Evolutionary conservation across 2,329 filamentous ascomycete species (phyloP), one percentile per base, ranked within the genome.

Genomic region (Exophiala phaeomuriformis): DNA sequence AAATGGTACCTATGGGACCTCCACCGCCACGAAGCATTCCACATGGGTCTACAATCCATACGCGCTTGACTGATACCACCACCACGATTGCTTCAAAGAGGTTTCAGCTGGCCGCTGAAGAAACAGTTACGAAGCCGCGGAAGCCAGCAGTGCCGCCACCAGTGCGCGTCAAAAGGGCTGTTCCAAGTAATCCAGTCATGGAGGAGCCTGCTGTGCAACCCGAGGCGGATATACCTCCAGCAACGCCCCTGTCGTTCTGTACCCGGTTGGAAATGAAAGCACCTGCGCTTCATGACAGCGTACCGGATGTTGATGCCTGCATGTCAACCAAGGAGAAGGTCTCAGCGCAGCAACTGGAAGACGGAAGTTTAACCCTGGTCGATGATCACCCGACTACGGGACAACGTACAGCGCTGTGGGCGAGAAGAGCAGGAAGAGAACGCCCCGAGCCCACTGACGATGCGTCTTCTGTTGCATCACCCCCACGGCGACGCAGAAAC

Each of bases 171-270:
- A 57, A 57, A 37, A 57, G 50, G 32, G 47, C 33, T 27, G 5
- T 31, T 5, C 19, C 19, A 19, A 19, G 19, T 19, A 19, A 19
- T 19, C 19, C 19, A 19, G 19, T 19, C 19, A 19, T 19, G 19
- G 19, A 19, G 19, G 19, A 19, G 19, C 19, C 19, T 19, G 48
- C 33, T 6, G 36, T 35, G 28, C 28, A 12, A 27, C 6, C 33
- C 28, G 52, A 52, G 31, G 4, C 40, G n/a, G 36, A 52, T 5
- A 4, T 46, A 2, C 46, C 40, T 36, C 55, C 52, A 6, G 52
- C 48, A 42, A 57, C 55, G 31, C 52, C 55, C 33, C 43, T 43
- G 5, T 57, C 55, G 12, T 57, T 57, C 27, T 52, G 51, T n/a
- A 50, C 52, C 12, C 55, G 52, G 5, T 39, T 54, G 9, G 49